Base-by-base conservation (phyloP, 768 basidiomycete genomes). In the Mycena rebaudengoi region DNA sequence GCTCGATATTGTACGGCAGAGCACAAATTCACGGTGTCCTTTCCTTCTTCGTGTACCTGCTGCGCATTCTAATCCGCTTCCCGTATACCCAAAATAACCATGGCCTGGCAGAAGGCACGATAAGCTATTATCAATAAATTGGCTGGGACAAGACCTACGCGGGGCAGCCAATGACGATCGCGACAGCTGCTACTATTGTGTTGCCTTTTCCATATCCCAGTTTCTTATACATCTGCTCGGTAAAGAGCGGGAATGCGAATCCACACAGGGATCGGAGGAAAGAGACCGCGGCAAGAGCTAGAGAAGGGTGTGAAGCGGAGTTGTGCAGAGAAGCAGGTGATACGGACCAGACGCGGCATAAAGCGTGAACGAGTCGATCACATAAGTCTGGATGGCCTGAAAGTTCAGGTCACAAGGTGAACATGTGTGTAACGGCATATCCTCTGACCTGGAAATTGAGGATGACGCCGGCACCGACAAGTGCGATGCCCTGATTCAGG, bases 211-310 rank as follows among this genome's bases (percentile, higher is more conserved):
- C 92, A 58, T 88, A 90, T 4, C 91, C 92, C 0, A 93, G 78
- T 14, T 78, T 76, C 1, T 78, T 73, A 74, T 85, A 92, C 86
- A 93, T 90, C 35, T 83, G 78, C 20, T 89, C 87, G 4, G 88
- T 90, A 67, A 94, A 94, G n/a, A 94, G 76, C 2, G 92, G 92
- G 71, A 94, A 92, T 1, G 83, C 87, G 54, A 91, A 93, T 0
- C 92, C 92, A 1, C 86, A 85, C 0, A 91, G 56, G 0, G 88
- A 86, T 25, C 92, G 86, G 14, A 92, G 71, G 71, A 75, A 89
- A 0, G 88, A 77, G 20, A 86, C 85, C 0, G 90, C 89, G 0
- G 90, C 90, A 75, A 3, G 90, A 89, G 86, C 50, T 44, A 48
- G 23, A 62, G 46, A 44, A 58, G 23, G 30, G 25, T 28, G 53